A percentile compares a stretch with the other conserved stretches of the same genome.
Evolutionary conservation across 2,329 filamentous ascomycete genomes (phyloP).

Genomic region (Trichoderma harzianum): DNA sequence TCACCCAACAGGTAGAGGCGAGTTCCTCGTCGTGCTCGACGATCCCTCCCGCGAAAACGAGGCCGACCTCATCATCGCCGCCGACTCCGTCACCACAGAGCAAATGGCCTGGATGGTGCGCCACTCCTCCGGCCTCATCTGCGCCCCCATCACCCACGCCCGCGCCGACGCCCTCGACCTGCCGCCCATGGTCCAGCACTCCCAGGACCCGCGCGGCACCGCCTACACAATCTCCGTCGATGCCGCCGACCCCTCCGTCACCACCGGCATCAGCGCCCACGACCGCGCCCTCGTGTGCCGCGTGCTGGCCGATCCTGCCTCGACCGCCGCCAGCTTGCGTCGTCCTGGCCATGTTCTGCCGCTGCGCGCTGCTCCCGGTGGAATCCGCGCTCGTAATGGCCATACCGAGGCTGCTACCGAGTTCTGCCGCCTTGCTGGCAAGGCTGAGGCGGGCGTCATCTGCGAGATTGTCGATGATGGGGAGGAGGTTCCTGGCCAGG

Average conservation of each 20-base stretch:
- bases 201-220: slow-evolving; percentile 81
- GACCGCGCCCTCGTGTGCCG: slow-evolving; percentile 82
- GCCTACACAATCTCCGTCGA: slow-evolving; percentile 93
- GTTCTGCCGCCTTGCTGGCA: slow-evolving; percentile 81
- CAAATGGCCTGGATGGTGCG: slow-evolving; percentile 97
- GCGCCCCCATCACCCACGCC: slow-evolving; percentile 72
- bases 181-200: slow-evolving; percentile 77
- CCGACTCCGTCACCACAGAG: slow-evolving; percentile 74
- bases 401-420: slow-evolving; percentile 95
- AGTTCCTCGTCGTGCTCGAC: slow-evolving; percentile 96
- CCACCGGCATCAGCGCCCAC: slow-evolving; percentile 86
- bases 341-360: slow-evolving; percentile 90
- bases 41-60: slow-evolving; percentile 92
- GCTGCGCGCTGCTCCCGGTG: slow-evolving; percentile 72
- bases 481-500: slow-evolving; percentile 63
- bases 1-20: slow-evolving; percentile 59
- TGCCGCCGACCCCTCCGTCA: slow-evolving; percentile 66
- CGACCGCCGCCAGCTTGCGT: slow-evolving; percentile 61
- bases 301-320: slow-evolving; percentile 65
- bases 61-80: slow-evolving; percentile 95
- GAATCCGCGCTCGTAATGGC: slow-evolving; percentile 73
- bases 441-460: slow-evolving; percentile 74
- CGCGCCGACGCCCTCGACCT: slow-evolving; percentile 70
- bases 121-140: slow-evolving; percentile 86
- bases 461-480: slow-evolving; percentile 91